Conservation (phyloP, 1,284 basidiomycete species). For the Exobasidium cylindrosporum region DNA sequence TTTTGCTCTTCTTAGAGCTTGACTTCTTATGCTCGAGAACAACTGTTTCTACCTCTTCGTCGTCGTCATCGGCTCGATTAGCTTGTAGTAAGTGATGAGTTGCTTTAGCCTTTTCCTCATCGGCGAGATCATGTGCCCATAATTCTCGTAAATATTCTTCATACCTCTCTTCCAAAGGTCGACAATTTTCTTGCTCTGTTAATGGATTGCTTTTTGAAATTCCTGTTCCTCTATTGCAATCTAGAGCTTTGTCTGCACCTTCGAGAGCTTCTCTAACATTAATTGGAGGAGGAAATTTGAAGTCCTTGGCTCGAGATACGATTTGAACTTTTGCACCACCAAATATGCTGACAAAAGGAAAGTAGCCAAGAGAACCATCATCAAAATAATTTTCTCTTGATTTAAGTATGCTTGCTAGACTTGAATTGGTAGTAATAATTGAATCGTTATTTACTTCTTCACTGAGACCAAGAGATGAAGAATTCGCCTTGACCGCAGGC, state of each 20-base stretch:
- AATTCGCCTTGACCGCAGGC: neutral
- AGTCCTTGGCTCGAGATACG: constrained; percentile 75
- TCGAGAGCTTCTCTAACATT: constrained; percentile 27
- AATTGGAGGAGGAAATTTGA: constrained; percentile 67
- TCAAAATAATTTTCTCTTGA: constrained; percentile 72
- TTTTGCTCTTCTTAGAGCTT: neutral
- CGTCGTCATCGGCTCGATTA: neutral
- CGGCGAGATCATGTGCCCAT: constrained; percentile 33
- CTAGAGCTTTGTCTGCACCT: neutral
- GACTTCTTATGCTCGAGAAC: neutral
- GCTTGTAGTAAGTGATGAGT: neutral
- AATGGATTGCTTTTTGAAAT: neutral
- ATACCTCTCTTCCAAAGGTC: constrained; percentile 29
- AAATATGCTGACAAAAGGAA: constrained; percentile 88
- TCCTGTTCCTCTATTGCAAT: constrained; percentile 15
- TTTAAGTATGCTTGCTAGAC: constrained; percentile 28
- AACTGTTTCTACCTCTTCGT: neutral
- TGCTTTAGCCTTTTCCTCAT: constrained; percentile 25
- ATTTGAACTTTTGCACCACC: constrained; percentile 80
- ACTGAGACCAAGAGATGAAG: neutral
- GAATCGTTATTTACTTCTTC: constrained; percentile 17
- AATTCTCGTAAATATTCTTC: constrained; percentile 34
- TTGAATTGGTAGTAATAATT: constrained; percentile 29
- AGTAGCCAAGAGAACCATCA: constrained; percentile 93
- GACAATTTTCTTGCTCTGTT: constrained; percentile 28